A percentile compares a stretch with the other conserved stretches of the same genome.
These are phyloP conservation scores for Colletotrichum sansevieriae DNA, from an alignment of 2,329 filamentous ascomycete genomes.

Conservation along the genomic window DNA sequence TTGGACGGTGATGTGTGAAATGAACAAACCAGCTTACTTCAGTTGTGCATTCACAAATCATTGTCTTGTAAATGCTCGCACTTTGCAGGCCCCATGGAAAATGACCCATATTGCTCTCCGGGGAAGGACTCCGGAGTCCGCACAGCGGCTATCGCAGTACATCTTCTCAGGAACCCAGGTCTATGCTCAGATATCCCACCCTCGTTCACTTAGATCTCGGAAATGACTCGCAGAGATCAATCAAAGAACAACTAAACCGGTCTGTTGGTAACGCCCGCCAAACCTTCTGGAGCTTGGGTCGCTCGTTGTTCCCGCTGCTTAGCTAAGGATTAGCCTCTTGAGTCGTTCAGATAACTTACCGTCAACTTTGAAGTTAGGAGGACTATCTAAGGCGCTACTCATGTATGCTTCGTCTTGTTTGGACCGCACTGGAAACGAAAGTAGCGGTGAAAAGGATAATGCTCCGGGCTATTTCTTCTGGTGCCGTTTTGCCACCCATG, in stretches of 20 bases:
- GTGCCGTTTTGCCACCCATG: too few species aligned
- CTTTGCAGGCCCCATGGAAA: too few species aligned
- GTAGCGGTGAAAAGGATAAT: background rate
- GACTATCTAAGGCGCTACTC: background rate
- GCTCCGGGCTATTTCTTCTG: background rate
- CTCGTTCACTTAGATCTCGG: background rate
- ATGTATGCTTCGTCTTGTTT: background rate
- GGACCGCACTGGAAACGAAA: background rate
- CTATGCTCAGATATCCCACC: too few species aligned
- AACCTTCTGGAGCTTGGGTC: too few species aligned
- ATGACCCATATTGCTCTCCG: too few species aligned
- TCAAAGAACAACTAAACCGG: background rate
- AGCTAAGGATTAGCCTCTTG: background rate
- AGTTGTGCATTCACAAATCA: too few species aligned
- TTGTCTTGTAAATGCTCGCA: too few species aligned
- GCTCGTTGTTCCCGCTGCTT: too few species aligned
- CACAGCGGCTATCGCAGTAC: too few species aligned
- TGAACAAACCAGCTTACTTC: background rate
- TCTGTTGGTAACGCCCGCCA: background rate
- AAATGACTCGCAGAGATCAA: conserved; percentile 8
- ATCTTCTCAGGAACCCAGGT: too few species aligned
- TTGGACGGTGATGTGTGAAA: background rate
- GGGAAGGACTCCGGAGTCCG: too few species aligned
- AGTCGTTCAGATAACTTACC: conserved; percentile 13
- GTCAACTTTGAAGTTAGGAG: conserved; percentile 2